Evolutionary conservation across 2,329 filamentous ascomycete species (phyloP).

Genomic region (Cladobotryum mycophilum): DNA sequence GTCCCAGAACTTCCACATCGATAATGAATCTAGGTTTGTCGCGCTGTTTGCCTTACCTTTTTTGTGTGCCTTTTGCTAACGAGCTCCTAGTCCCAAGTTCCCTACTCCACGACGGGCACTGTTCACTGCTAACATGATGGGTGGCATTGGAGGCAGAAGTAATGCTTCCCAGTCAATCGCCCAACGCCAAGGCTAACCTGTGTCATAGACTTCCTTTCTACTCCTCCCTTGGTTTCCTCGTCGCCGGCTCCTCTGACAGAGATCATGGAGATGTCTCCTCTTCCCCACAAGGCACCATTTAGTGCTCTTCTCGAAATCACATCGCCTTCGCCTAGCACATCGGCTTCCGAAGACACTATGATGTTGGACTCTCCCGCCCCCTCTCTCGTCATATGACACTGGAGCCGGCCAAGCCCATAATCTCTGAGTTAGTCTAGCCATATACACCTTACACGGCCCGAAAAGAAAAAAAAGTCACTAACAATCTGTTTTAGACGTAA

Average conservation of each 20-base stretch:
- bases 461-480: constrained; percentile 14
- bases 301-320: constrained; percentile 58
- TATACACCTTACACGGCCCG: constrained; percentile 6
- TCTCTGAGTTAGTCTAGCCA: constrained; percentile 45
- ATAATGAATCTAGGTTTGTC: constrained; percentile 71
- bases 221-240: constrained; percentile 75
- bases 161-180: constrained; percentile 10
- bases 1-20: constrained; percentile 94
- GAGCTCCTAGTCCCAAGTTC: constrained; percentile 31
- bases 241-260: constrained; percentile 69
- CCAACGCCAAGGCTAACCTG: not conserved
- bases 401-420: constrained; percentile 43
- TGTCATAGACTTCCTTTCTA: constrained; percentile 64
- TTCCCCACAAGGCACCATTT: constrained; percentile 79
- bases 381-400: constrained; percentile 39
- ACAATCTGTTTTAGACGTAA: constrained; percentile 45
- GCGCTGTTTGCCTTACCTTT: not conserved
- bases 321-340: constrained; percentile 62
- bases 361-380: constrained; percentile 52
- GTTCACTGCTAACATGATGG: constrained; percentile 34
- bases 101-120: constrained; percentile 36
- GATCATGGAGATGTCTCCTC: constrained; percentile 86
- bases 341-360: constrained; percentile 42
- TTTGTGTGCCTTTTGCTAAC: not conserved
- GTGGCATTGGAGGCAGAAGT: constrained; percentile 31